Evolutionary conservation across 192 early-diverging fungal genomes (phyloP).

Genomic region (Gigaspora rosea): DNA sequence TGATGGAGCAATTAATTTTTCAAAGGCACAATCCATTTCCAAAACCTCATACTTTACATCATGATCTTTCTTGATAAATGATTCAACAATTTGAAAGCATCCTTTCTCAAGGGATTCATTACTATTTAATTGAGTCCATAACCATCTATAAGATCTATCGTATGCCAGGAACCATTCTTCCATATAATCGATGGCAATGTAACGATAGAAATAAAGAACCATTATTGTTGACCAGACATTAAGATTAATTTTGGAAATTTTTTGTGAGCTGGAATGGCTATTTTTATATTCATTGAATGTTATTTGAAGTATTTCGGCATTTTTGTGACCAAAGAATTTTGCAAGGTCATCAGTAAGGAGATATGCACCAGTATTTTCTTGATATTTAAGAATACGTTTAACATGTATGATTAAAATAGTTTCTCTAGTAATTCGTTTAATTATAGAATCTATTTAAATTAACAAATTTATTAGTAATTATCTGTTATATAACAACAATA

Average conservation of each 20-base stretch:
- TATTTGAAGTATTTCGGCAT: not conserved
- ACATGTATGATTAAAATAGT: not conserved
- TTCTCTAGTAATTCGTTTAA: not conserved
- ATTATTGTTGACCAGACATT: conserved; percentile 16
- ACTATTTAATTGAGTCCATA: conserved; percentile 16
- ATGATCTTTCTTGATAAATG: not conserved
- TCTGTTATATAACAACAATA: not conserved
- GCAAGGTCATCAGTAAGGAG: conserved; percentile 4
- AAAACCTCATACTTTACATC: not conserved
- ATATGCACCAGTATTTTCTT: conserved; percentile 7
- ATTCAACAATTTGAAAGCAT: not conserved
- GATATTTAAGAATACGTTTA: not conserved
- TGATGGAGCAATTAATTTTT: not conserved
- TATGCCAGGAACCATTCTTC: not conserved
- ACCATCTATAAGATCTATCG: conserved; percentile 16
- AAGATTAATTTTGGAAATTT: not conserved
- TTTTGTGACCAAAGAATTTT: conserved; percentile 10
- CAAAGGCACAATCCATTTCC: not conserved
- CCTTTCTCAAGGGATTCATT: conserved; percentile 18
- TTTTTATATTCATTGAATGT: not conserved
- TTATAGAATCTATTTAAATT: too few species aligned
- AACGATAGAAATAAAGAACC: conserved; percentile 16
- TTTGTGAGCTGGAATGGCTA: not conserved
- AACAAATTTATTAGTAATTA: too few species aligned
- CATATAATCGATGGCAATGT: conserved; percentile 12